A percentile compares a stretch with the other conserved stretches of the same genome.
These are phyloP conservation scores for Fusarium staphyleae DNA, from an alignment of 2,329 filamentous ascomycete species.

Conservation along the genomic window DNA sequence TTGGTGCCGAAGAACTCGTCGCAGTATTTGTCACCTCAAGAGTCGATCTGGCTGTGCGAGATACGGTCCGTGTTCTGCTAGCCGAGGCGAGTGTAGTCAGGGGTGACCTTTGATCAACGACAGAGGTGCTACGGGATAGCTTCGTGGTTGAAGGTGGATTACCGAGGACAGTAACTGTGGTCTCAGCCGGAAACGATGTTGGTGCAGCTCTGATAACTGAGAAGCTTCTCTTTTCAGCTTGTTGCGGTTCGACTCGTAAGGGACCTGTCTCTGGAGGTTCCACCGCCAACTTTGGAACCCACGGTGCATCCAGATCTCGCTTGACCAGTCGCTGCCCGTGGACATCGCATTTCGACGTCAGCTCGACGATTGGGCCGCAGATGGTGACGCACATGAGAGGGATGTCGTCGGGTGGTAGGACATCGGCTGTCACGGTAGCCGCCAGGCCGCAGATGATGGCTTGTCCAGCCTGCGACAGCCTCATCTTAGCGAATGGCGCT, in stretches of 20 bases:
- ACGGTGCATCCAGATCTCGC: conserved; percentile 28
- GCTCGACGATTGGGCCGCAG: conserved; percentile 53
- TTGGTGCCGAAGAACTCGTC: conserved; percentile 12
- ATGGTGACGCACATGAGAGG: conserved; percentile 51
- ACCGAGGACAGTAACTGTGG: conserved; percentile 10
- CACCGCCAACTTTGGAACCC: conserved; percentile 35
- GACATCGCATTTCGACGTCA: conserved; percentile 48
- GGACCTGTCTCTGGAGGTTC: conserved; percentile 17
- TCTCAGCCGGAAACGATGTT: conserved; percentile 40
- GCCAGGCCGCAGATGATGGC: conserved; percentile 43
- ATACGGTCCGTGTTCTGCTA: conserved; percentile 6
- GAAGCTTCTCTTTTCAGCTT: conserved; percentile 37
- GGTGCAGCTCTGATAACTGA: conserved; percentile 44
- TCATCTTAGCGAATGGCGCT: conserved; percentile 43
- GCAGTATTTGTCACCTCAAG: background rate
- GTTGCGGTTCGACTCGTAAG: background rate
- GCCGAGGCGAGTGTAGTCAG: conserved; percentile 6
- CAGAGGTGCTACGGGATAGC: conserved; percentile 8
- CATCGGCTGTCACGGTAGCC: conserved; percentile 41
- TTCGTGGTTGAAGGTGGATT: conserved; percentile 21
- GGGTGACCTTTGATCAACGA: conserved; percentile 7
- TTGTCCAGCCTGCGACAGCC: conserved; percentile 32
- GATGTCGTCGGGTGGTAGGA: conserved; percentile 47
- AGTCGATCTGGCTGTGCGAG: conserved; percentile 13
- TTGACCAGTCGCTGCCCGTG: conserved; percentile 41